These are phyloP conservation scores for Eucalyptus cloeziana DNA, from an alignment of 345 rosid species.

Conservation along the genomic window DNA sequence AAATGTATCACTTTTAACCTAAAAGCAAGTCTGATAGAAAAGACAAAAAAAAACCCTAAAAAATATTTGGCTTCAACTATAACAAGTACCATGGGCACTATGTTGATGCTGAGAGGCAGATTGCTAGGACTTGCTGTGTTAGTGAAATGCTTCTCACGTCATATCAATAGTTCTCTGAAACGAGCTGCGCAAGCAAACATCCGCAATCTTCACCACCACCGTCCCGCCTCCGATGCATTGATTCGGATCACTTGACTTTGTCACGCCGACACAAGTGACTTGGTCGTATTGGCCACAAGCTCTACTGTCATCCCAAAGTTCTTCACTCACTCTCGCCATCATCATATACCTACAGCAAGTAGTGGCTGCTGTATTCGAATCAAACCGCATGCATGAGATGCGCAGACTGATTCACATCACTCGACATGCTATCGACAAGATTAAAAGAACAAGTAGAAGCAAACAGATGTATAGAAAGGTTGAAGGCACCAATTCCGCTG, in stretches of 20 bases:
- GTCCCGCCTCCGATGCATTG: neutral
- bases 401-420: too few relatives aligned
- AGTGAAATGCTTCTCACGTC: neutral
- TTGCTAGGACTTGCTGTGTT: too few relatives aligned
- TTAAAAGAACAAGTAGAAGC: neutral
- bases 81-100: too few relatives aligned
- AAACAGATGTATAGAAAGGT: neutral
- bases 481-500: neutral
- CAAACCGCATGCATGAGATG: too few relatives aligned
- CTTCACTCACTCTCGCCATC: neutral
- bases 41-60: too few relatives aligned
- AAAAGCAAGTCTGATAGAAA: too few relatives aligned
- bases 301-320: neutral
- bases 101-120: neutral
- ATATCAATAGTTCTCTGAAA: neutral
- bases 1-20: too few relatives aligned
- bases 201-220: neutral
- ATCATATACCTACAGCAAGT: neutral
- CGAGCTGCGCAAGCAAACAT: neutral
- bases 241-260: neutral
- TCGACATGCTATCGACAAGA: neutral
- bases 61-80: too few relatives aligned
- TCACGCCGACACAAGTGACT: neutral
- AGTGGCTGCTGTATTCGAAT: neutral
- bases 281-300: neutral